Evolutionary conservation across 345 rosid species (phyloP).

Genomic region (Citrus maxima): DNA sequence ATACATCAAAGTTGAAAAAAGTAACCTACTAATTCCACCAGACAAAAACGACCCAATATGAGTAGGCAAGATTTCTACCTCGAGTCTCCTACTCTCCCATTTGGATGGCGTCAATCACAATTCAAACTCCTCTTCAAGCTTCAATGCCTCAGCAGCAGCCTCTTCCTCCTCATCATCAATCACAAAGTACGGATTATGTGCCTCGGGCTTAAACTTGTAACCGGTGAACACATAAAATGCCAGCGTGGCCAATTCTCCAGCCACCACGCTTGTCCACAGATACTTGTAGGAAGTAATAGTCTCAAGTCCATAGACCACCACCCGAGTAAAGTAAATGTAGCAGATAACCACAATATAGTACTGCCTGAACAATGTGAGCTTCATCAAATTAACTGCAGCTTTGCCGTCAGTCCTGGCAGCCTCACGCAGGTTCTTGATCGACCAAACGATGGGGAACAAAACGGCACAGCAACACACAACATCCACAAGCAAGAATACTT

Average conservation of each 20-base stretch:
- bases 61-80: conserved; percentile 15
- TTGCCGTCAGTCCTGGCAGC: conserved; percentile 93
- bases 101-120: conserved; percentile 37
- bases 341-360: conserved; percentile 95
- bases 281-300: conserved; percentile 89
- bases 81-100: background rate
- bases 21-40: conserved; percentile 9
- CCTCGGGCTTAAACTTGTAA: conserved; percentile 88
- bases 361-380: conserved; percentile 88
- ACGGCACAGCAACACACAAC: conserved; percentile 96
- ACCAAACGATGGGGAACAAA: conserved; percentile 94
- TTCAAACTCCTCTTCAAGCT: conserved; percentile 98
- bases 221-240: conserved; percentile 90
- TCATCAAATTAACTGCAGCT: conserved; percentile 92
- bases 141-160: conserved; percentile 90
- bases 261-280: conserved; percentile 88
- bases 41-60: background rate
- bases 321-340: conserved; percentile 91
- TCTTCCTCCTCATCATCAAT: conserved; percentile 98
- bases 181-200: conserved; percentile 88
- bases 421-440: conserved; percentile 90
- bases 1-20: background rate
- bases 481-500: conserved; percentile 82
- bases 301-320: conserved; percentile 82
- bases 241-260: conserved; percentile 80